Base-by-base conservation (phyloP, 1,284 basidiomycete species). In the Exobasidium rhododendri region DNA sequence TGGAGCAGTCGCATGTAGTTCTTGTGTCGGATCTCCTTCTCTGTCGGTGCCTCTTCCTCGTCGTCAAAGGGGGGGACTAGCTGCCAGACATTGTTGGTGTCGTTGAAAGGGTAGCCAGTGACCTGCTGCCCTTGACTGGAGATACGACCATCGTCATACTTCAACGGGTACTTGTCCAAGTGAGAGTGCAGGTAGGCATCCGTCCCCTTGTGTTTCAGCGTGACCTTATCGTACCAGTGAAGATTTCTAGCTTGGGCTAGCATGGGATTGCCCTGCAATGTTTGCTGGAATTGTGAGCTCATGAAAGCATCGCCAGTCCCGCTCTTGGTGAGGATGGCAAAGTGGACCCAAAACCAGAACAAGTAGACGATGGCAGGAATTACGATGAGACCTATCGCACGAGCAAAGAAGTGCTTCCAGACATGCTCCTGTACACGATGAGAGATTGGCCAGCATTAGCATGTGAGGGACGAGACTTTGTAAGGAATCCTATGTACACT, bases 241-340 rank as follows among this genome's bases (percentile, higher is more conserved):
- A 98, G 88, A 46, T 50, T 30, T 46, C 93, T 89, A 64, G 91
- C 89, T 74, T 90, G 89, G 68, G 94, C 80, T 54, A 97, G 83
- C 80, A 98, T 84, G 71, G 97, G 92, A 75, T 97, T 98, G 35
- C 93, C 94, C 28, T 84, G 81, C 43, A 99, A 84, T 3, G 94
- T 97, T 83, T 98, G 92, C 81, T 99, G 96, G 86, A 99, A 99
- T 6, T 88, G 88, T 11, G 94, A 91, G 75, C 89, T 93, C 96
- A 98, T 98, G 83, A 98, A 99, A 14, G 85, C 84, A 78, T 98
- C 96, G 11, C 96, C 96, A 20, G 94, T 85, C 31, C 96, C 96
- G 26, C 92, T 92, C 70, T 88, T 85, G n/a, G 83, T 90, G 71
- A 98, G 87, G 63, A 97, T 85, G 55, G 89, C 85, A 77, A 99